Conservation (phyloP, 768 basidiomycete species). For the Phaeotremella fagi region DNA sequence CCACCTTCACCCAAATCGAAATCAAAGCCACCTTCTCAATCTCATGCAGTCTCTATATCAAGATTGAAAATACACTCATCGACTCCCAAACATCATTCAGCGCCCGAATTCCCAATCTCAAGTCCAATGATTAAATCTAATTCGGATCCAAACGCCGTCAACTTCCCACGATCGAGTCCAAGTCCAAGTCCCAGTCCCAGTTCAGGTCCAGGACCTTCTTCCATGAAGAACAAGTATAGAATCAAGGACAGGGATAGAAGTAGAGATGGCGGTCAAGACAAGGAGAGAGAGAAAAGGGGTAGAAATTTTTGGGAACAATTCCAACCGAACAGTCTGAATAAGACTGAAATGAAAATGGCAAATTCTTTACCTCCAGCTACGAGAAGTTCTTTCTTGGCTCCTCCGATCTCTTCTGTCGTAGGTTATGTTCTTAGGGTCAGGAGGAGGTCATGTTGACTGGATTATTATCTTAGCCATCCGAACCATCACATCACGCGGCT, state of each 20-base stretch:
- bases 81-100: background rate
- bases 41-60: background rate
- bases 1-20: too few relatives aligned
- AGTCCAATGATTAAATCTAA: too few relatives aligned
- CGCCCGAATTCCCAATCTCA: too few relatives aligned
- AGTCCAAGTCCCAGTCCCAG: too few relatives aligned
- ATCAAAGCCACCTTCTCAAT: too few relatives aligned
- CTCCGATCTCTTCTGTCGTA: background rate
- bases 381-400: background rate
- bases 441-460: background rate
- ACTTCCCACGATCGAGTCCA: too few relatives aligned
- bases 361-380: background rate
- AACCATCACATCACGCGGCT: background rate
- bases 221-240: too few relatives aligned
- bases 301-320: background rate
- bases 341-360: background rate
- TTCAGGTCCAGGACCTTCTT: too few relatives aligned
- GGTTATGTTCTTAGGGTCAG: background rate
- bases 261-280: too few relatives aligned
- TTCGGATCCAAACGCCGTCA: too few relatives aligned
- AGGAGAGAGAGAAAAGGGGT: background rate
- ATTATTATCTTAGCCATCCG: background rate
- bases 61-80: background rate
- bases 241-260: too few relatives aligned
- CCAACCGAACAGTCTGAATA: background rate